phyloP scores from a whole-genome alignment of 2,329 filamentous ascomycete genomes.

The Aspergillus quadricinctus region DNA sequence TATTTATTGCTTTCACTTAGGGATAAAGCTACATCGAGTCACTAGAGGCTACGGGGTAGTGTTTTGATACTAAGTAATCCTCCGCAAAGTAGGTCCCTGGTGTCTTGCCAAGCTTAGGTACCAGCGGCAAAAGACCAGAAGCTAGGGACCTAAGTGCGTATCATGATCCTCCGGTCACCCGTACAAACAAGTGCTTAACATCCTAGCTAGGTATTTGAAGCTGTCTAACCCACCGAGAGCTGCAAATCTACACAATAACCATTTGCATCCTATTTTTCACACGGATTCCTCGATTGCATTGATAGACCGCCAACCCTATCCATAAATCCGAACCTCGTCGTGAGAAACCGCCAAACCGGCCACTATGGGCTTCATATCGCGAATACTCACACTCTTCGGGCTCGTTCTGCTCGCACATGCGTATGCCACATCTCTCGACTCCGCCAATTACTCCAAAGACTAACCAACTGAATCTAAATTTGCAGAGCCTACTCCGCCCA shows the following conservation, averaged over 20 bases:
- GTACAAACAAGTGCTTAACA: slow-evolving; percentile 5
- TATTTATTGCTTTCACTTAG: neutral
- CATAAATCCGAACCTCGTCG: neutral
- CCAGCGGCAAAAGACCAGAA: neutral
- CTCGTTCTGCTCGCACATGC: slow-evolving; percentile 78
- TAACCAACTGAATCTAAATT: neutral
- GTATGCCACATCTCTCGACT: slow-evolving; percentile 51
- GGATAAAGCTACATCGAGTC: neutral
- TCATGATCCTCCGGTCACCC: neutral
- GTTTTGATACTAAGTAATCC: neutral
- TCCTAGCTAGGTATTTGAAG: neutral
- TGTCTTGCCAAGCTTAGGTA: neutral
- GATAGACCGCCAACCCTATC: neutral
- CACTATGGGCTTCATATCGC: slow-evolving; percentile 67
- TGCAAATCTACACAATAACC: neutral
- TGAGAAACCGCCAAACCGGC: neutral
- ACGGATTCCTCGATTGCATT: neutral
- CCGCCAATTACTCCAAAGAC: slow-evolving; percentile 1
- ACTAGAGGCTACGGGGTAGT: neutral
- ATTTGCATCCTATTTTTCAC: neutral
- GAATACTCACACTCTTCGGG: slow-evolving; percentile 67
- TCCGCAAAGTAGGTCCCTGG: neutral
- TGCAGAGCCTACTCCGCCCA: slow-evolving; percentile 90
- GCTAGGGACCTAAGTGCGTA: neutral
- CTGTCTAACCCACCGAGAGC: neutral